Evolutionary conservation across 2,329 filamentous ascomycete genomes (phyloP).

Genomic region (Hypoxylon sp.): DNA sequence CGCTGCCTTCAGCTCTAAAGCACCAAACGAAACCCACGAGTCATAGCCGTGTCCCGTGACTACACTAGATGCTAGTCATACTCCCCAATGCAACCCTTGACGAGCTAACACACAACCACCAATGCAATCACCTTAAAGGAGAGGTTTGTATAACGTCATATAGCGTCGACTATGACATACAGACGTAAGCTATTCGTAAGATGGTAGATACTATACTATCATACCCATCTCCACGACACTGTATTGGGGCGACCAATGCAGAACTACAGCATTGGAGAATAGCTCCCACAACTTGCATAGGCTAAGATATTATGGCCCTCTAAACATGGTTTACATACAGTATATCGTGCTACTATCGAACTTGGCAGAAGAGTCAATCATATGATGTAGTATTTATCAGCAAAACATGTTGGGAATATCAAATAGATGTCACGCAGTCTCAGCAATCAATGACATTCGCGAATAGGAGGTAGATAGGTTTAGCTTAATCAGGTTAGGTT

Average conservation of each 20-base stretch:
- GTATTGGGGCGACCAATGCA: not conserved
- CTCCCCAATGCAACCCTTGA: not conserved
- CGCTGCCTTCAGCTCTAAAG: not conserved
- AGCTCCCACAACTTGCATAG: too few relatives aligned
- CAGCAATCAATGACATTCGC: not conserved
- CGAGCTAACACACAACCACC: not conserved
- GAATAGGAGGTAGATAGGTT: conserved; percentile 21
- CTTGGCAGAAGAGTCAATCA: not conserved
- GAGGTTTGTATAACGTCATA: conserved; percentile 24
- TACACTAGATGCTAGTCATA: not conserved
- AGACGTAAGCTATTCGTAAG: not conserved
- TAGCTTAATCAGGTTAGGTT: conserved; percentile 5
- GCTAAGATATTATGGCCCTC: too few relatives aligned
- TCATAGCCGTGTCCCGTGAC: conserved; percentile 13
- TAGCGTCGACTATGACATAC: conserved; percentile 9
- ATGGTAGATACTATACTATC: not conserved
- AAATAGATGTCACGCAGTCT: not conserved
- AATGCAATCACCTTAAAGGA: conserved; percentile 7
- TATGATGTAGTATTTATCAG: too few relatives aligned
- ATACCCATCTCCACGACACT: not conserved
- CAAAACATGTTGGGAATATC: too few relatives aligned
- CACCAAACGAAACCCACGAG: conserved; percentile 10
- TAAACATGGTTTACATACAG: too few relatives aligned
- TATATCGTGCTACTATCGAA: not conserved
- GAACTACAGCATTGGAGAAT: too few relatives aligned